These are phyloP conservation scores for Bruguiera hainesii DNA, from an alignment of 441 rosid species.

Conservation along the genomic window DNA sequence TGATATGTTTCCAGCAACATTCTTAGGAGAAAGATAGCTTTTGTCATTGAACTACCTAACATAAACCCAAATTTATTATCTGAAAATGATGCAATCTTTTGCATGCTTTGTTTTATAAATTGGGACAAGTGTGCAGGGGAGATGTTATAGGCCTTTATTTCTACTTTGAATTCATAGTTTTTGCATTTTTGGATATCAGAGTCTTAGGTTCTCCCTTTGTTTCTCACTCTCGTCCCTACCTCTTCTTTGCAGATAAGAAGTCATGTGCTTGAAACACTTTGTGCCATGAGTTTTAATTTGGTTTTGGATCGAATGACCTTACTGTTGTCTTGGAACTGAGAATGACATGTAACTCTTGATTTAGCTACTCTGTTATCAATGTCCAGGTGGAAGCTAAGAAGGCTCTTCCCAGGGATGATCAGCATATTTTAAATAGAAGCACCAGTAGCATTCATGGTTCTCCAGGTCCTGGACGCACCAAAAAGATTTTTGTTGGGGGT, in stretches of 20 bases:
- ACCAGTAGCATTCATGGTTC: slow-evolving; percentile 72
- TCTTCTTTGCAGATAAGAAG: too few species aligned
- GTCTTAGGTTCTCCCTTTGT: neutral
- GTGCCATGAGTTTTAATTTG: slow-evolving; percentile 11
- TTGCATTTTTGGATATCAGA: slow-evolving; percentile 15
- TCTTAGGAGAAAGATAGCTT: too few species aligned
- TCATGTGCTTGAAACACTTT: slow-evolving; percentile 6
- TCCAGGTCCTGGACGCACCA: slow-evolving; percentile 82
- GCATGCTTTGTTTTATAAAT: too few species aligned
- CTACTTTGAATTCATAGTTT: slow-evolving; percentile 19
- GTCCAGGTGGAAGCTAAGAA: slow-evolving; percentile 93
- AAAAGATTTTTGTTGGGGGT: slow-evolving; percentile 96
- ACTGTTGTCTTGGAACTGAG: slow-evolving; percentile 11
- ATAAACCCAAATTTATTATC: too few species aligned
- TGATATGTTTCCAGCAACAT: too few species aligned
- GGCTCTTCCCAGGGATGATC: slow-evolving; percentile 97
- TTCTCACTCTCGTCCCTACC: neutral
- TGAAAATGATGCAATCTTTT: too few species aligned
- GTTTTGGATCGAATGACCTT: slow-evolving; percentile 6
- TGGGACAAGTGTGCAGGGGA: slow-evolving; percentile 4
- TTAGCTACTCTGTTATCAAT: slow-evolving; percentile 17
- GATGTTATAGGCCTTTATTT: slow-evolving; percentile 14
- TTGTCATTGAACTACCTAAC: too few species aligned
- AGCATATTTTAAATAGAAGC: slow-evolving; percentile 58
- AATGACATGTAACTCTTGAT: slow-evolving; percentile 14